These are phyloP conservation scores for Termitomyces sp. DNA, from an alignment of 768 basidiomycete genomes.

Conservation along the genomic window DNA sequence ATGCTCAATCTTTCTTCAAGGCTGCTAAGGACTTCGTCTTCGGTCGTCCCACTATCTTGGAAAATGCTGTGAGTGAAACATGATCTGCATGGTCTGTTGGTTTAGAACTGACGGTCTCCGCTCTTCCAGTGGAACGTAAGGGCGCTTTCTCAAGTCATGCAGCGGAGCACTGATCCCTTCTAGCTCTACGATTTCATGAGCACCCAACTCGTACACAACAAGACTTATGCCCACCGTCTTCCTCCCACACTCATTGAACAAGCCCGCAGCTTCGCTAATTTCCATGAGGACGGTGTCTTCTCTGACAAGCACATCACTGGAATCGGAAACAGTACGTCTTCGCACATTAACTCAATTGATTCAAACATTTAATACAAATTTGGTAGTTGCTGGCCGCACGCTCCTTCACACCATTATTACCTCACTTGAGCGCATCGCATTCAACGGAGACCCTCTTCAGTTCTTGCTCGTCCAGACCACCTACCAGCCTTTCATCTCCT, in stretches of 20 bases:
- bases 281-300: conserved; percentile 76
- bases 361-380: not conserved
- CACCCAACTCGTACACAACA: conserved; percentile 75
- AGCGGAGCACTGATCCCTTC: not conserved
- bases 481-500: conserved; percentile 88
- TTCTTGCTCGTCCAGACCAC: conserved; percentile 75
- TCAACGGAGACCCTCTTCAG: conserved; percentile 74
- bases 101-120: conserved; percentile 11
- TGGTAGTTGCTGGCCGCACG: conserved; percentile 75
- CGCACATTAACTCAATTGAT: not conserved
- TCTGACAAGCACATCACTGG: conserved; percentile 53
- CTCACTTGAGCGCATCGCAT: conserved; percentile 74
- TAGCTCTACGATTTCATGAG: conserved; percentile 78
- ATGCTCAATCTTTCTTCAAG: conserved; percentile 62
- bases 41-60: conserved; percentile 58
- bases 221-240: conserved; percentile 72
- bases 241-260: conserved; percentile 77
- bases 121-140: conserved; percentile 69
- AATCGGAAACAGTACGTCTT: conserved; percentile 71
- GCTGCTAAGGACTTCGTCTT: conserved; percentile 66
- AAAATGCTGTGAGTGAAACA: conserved; percentile 54
- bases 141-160: not conserved
- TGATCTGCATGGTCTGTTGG: not conserved
- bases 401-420: conserved; percentile 65
- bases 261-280: conserved; percentile 70